phyloP scores from a whole-genome alignment of 192 early-diverging fungal species.

The Mortierella claussenii region DNA sequence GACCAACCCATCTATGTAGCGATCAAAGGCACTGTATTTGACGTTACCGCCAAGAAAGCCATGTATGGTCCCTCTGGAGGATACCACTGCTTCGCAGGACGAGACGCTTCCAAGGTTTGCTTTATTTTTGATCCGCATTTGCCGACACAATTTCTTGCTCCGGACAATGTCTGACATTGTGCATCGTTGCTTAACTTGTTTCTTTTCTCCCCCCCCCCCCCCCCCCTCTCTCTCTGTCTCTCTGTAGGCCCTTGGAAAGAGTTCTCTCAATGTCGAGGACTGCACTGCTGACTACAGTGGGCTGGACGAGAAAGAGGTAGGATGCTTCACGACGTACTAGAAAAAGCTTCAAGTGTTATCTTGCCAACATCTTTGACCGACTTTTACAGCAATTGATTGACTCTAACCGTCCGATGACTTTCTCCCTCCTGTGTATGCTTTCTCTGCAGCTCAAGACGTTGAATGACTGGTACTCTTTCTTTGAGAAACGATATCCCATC shows the following conservation, averaged over 20 bases:
- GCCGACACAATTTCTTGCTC: no score
- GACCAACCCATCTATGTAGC: slow-evolving; percentile 80
- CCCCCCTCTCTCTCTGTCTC: no score
- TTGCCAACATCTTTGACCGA: no score
- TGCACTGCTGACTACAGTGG: slow-evolving; percentile 77
- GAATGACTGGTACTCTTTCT: slow-evolving; percentile 78
- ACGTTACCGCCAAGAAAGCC: slow-evolving; percentile 71
- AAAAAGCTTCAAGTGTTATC: no score
- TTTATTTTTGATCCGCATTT: no score
- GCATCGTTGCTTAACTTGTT: no score
- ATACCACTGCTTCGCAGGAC: slow-evolving; percentile 83
- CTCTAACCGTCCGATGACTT: background rate
- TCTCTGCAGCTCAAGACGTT: slow-evolving; percentile 66
- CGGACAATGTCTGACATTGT: no score
- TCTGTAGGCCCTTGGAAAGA: slow-evolving; percentile 71
- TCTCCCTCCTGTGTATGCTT: background rate
- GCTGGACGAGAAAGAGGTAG: slow-evolving; percentile 75
- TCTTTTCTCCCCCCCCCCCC: no score
- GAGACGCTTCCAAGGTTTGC: slow-evolving; percentile 78
- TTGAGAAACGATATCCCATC: slow-evolving; percentile 75
- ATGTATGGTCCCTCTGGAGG: slow-evolving; percentile 75
- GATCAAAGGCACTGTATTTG: slow-evolving; percentile 84
- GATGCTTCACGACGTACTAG: no score
- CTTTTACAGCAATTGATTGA: background rate
- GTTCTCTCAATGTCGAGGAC: slow-evolving; percentile 75